Percentiles rank a stretch among this genome's conserved stretches.
phyloP scores from a whole-genome alignment of 768 basidiomycete species.

The Suillus alpinus region DNA sequence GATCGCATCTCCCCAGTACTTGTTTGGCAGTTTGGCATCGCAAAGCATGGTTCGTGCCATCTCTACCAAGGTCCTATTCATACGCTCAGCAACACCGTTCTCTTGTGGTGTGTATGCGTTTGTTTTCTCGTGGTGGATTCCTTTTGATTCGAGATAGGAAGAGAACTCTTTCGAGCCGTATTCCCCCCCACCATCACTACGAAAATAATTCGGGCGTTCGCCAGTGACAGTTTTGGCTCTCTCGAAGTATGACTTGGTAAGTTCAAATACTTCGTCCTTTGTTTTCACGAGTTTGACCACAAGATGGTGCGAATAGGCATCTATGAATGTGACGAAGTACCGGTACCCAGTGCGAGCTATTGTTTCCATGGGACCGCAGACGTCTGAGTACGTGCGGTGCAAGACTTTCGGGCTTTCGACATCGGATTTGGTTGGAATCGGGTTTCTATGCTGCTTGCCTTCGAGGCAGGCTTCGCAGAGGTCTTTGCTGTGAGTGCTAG shows the following conservation, averaged over 20 bases:
- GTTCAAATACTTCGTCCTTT: slow-evolving; percentile 10
- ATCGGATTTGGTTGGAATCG: slow-evolving; percentile 10
- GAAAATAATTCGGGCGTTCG: slow-evolving; percentile 14
- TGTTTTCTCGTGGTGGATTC: slow-evolving; percentile 17
- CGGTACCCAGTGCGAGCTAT: slow-evolving; percentile 1
- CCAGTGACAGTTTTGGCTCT: slow-evolving; percentile 13
- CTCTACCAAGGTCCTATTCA: slow-evolving; percentile 36
- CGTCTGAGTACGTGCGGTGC: slow-evolving; percentile 12
- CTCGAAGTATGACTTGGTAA: slow-evolving; percentile 15
- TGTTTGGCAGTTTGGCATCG: background rate
- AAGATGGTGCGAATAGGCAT: slow-evolving; percentile 16
- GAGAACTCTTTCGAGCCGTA: slow-evolving; percentile 10
- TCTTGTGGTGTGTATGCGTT: slow-evolving; percentile 34
- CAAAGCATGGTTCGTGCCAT: slow-evolving; percentile 29
- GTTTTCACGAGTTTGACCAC: slow-evolving; percentile 11
- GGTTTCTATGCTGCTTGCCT: slow-evolving; percentile 19
- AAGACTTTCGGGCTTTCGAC: slow-evolving; percentile 2
- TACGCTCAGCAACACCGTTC: slow-evolving; percentile 42
- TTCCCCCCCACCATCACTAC: slow-evolving; percentile 24
- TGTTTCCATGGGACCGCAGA: slow-evolving; percentile 19
- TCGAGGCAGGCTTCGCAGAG: slow-evolving; percentile 19
- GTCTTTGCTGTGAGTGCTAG: background rate
- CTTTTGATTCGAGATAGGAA: slow-evolving; percentile 9
- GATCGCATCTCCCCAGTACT: slow-evolving; percentile 7
- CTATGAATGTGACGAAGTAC: slow-evolving; percentile 21